phyloP scores from a whole-genome alignment of 169 alveolate genomes.

The Eimeria praecox region DNA sequence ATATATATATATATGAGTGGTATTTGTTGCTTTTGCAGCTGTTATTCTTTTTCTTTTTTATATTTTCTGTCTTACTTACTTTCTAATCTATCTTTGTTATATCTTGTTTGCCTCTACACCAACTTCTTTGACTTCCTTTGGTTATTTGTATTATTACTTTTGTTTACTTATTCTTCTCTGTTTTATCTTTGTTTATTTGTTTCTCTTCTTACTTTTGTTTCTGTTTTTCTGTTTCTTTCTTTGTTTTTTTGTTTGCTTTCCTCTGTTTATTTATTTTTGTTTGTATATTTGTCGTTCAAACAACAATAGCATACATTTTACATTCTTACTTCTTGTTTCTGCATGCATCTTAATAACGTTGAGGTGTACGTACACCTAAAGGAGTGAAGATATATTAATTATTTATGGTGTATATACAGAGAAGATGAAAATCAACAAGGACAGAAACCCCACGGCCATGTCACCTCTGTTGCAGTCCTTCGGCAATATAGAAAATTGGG shows the following conservation, averaged over 20 bases:
- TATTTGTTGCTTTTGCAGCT: too few relatives aligned
- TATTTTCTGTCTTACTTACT: too few relatives aligned
- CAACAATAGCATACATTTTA: background rate
- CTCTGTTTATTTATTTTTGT: too few relatives aligned
- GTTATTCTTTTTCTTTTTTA: too few relatives aligned
- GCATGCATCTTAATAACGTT: background rate
- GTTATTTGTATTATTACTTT: background rate
- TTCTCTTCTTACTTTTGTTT: background rate
- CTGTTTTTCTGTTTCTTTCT: too few relatives aligned
- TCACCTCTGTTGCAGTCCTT: slow-evolving; percentile 94
- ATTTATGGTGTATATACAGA: background rate
- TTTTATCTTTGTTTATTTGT: background rate
- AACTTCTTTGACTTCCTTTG: background rate
- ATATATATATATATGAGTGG: too few relatives aligned
- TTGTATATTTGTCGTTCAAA: background rate
- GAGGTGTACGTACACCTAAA: too few relatives aligned
- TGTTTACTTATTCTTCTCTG: background rate
- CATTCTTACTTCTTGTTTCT: too few relatives aligned
- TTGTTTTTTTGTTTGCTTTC: too few relatives aligned
- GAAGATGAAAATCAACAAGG: slow-evolving; percentile 81
- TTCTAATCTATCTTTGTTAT: background rate
- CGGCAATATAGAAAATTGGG: slow-evolving; percentile 94
- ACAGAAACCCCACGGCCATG: slow-evolving; percentile 89
- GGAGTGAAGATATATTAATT: too few relatives aligned
- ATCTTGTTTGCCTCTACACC: background rate